These are phyloP conservation scores for Calendula officinalis DNA, from an alignment of 129 eudicot genomes.

Conservation along the genomic window DNA sequence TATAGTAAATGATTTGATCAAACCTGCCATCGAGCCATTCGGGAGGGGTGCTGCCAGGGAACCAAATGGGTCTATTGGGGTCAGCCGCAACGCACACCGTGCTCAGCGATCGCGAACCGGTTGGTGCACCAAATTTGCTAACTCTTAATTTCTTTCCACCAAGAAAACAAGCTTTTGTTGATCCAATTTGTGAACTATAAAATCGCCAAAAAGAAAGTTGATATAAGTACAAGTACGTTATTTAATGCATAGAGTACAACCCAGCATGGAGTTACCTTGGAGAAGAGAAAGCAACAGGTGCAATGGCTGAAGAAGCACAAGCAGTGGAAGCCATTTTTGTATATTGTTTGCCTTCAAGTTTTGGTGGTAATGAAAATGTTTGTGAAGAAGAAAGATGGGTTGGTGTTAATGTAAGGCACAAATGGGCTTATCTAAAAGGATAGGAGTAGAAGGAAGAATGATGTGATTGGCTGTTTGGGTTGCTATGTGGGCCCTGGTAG, in stretches of 20 bases:
- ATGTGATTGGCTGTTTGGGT: conserved; percentile 63
- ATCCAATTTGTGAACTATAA: conserved; percentile 76
- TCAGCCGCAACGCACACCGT: conserved; percentile 74
- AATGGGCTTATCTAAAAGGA: conserved; percentile 69
- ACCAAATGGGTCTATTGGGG: conserved; percentile 95
- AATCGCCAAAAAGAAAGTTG: background rate
- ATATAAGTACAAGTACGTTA: background rate
- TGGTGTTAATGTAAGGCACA: conserved; percentile 35
- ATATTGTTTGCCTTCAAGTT: conserved; percentile 12
- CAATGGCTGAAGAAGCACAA: conserved; percentile 96
- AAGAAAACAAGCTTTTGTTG: conserved; percentile 76
- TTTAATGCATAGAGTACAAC: background rate
- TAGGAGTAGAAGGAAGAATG: conserved; percentile 39
- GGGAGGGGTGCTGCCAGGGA: conserved; percentile 99
- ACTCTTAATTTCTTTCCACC: conserved; percentile 70
- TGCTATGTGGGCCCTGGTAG: conserved; percentile 61
- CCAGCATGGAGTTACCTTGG: conserved; percentile 44
- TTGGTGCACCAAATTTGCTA: conserved; percentile 46
- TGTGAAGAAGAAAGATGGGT: conserved; percentile 23
- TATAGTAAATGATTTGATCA: background rate
- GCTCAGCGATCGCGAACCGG: conserved; percentile 34
- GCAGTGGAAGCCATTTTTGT: conserved; percentile 69
- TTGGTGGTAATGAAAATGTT: background rate
- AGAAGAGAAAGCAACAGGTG: conserved; percentile 77
- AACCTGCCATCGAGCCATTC: conserved; percentile 99